Evolutionary conservation across 169 alveolate genomes (phyloP).

Genomic region (Fabrea salina): DNA sequence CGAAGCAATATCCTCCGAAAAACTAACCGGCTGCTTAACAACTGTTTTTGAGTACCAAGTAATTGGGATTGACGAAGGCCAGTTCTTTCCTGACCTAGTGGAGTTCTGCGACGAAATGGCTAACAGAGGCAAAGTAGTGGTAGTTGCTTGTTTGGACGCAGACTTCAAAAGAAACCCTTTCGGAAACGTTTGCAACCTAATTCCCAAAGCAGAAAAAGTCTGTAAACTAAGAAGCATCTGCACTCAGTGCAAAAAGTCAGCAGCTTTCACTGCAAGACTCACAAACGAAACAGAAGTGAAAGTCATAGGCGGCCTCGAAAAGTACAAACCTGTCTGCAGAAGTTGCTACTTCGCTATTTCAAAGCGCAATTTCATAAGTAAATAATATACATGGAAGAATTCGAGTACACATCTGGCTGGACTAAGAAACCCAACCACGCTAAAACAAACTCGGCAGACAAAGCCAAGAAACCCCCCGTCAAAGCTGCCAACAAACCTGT

Average conservation of each 20-base stretch:
- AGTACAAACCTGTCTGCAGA: slow-evolving; percentile 47
- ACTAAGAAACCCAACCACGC: too few species aligned
- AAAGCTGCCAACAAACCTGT: too few species aligned
- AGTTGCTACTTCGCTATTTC: slow-evolving; percentile 44
- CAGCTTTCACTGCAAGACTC: slow-evolving; percentile 43
- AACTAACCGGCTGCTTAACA: background rate
- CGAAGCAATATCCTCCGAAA: background rate
- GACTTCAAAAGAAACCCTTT: slow-evolving; percentile 49
- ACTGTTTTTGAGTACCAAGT: slow-evolving; percentile 18
- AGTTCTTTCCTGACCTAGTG: slow-evolving; percentile 39
- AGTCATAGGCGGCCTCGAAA: slow-evolving; percentile 47
- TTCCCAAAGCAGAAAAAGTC: slow-evolving; percentile 49
- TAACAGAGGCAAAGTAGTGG: slow-evolving; percentile 36
- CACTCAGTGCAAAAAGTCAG: slow-evolving; percentile 41
- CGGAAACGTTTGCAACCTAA: slow-evolving; percentile 33
- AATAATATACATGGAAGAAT: too few species aligned
- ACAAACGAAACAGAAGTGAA: slow-evolving; percentile 30
- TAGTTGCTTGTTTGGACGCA: slow-evolving; percentile 49
- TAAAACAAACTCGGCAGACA: too few species aligned
- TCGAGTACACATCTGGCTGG: too few species aligned
- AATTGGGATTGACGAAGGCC: slow-evolving; percentile 58
- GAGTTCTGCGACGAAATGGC: slow-evolving; percentile 44
- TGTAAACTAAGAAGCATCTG: slow-evolving; percentile 45
- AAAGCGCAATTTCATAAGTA: too few species aligned
- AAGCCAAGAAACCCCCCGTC: too few species aligned